Percentiles rank a stretch among this genome's conserved stretches.
phyloP scores from a whole-genome alignment of 2,329 filamentous ascomycete genomes.

The Aspergillus hiratsukae region DNA sequence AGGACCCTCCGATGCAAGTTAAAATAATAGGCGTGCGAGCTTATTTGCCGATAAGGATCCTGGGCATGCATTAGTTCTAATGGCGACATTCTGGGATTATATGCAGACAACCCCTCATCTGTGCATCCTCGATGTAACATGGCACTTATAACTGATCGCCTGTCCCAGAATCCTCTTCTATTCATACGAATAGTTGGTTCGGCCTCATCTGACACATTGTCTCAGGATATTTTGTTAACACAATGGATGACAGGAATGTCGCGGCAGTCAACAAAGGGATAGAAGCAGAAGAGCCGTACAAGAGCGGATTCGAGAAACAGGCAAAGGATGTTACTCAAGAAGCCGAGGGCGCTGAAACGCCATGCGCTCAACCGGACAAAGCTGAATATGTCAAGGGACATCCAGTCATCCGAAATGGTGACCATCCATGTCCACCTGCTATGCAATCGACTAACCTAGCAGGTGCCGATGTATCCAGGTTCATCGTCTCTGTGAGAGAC shows the following conservation, averaged over 20 bases:
- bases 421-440: background rate
- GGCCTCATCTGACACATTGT: background rate
- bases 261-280: background rate
- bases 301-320: background rate
- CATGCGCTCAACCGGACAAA: background rate
- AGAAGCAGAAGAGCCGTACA: background rate
- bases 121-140: background rate
- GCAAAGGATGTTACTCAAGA: background rate
- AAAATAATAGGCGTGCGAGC: background rate
- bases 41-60: background rate
- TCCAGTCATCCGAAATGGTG: conserved; percentile 17
- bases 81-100: background rate
- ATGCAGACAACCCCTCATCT: background rate
- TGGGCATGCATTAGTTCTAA: background rate
- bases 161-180: background rate
- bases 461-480: conserved; percentile 19
- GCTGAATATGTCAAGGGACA: conserved; percentile 16
- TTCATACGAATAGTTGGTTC: background rate
- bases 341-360: background rate
- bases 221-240: background rate
- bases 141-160: background rate
- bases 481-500: conserved; percentile 15
- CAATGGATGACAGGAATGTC: background rate
- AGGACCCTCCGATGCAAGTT: background rate
- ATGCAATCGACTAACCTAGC: background rate